phyloP scores from a whole-genome alignment of 2,329 filamentous ascomycete genomes.

The Metarhizium sp. region DNA sequence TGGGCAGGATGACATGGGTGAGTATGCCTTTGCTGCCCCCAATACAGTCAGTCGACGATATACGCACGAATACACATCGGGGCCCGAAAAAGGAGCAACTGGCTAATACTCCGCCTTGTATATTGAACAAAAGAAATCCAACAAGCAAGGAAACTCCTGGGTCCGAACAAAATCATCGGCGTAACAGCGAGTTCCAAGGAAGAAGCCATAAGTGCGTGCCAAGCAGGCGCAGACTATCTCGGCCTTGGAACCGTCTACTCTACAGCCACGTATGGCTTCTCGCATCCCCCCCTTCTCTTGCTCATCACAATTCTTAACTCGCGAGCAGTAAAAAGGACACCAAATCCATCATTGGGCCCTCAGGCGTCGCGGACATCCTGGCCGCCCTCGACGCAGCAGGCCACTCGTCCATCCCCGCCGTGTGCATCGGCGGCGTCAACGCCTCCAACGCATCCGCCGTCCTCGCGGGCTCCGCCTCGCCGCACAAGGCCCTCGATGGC shows the following conservation, averaged over 20 bases:
- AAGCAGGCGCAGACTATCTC: conserved; percentile 77
- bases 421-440: conserved; percentile 88
- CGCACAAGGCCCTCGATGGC: conserved; percentile 59
- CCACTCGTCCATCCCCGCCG: conserved; percentile 44
- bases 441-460: conserved; percentile 64
- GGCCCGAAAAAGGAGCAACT: too few relatives aligned
- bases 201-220: conserved; percentile 64
- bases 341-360: conserved; percentile 52
- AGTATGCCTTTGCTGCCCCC: conserved; percentile 12
- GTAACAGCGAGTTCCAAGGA: conserved; percentile 69
- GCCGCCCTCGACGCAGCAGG: conserved; percentile 43
- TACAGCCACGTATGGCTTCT: conserved; percentile 58
- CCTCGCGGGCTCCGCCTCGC: conserved; percentile 51
- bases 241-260: conserved; percentile 86
- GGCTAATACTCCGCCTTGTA: too few relatives aligned
- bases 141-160: conserved; percentile 61
- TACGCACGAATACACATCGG: too few relatives aligned
- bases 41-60: too few relatives aligned
- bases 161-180: conserved; percentile 72
- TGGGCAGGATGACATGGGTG: conserved; percentile 87
- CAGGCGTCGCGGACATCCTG: conserved; percentile 44
- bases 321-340: conserved; percentile 67
- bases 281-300: background rate
- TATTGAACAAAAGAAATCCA: background rate
- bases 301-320: background rate